A percentile compares a stretch with the other conserved stretches of the same genome.
These are phyloP conservation scores for Sutorius australiensis DNA, from an alignment of 768 basidiomycete genomes.

Conservation along the genomic window DNA sequence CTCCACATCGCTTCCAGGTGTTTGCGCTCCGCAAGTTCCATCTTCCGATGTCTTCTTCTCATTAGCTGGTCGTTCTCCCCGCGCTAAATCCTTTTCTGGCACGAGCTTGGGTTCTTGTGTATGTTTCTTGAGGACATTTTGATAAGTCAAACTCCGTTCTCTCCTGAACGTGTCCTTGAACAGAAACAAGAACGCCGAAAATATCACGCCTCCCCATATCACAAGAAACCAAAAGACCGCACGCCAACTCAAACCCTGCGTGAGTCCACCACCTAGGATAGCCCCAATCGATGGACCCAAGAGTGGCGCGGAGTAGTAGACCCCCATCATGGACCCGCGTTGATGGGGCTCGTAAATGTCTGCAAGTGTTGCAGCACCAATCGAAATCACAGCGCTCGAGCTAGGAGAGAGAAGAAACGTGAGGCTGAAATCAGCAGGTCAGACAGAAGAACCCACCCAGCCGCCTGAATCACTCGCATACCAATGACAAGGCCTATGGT, in stretches of 20 bases:
- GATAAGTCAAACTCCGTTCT: constrained; percentile 80
- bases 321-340: constrained; percentile 75
- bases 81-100: constrained; percentile 13
- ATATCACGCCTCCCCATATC: constrained; percentile 54
- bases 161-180: constrained; percentile 83
- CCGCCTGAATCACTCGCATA: constrained; percentile 63
- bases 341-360: constrained; percentile 76
- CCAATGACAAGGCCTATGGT: constrained; percentile 58
- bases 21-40: background rate
- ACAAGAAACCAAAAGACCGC: constrained; percentile 83
- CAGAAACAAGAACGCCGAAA: constrained; percentile 57
- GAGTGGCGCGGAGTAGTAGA: constrained; percentile 78
- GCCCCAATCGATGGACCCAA: constrained; percentile 69
- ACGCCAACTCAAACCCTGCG: constrained; percentile 71
- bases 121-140: constrained; percentile 52
- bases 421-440: background rate
- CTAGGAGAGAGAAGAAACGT: constrained; percentile 28
- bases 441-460: constrained; percentile 42
- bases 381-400: constrained; percentile 63
- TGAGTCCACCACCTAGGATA: constrained; percentile 66
- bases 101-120: constrained; percentile 21
- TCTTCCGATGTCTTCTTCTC: constrained; percentile 7
- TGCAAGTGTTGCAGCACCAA: constrained; percentile 70
- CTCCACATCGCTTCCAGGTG: constrained; percentile 25
- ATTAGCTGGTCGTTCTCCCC: constrained; percentile 6